Base-by-base conservation (phyloP, 768 basidiomycete species). In the Pleurotus citrinopileatus region DNA sequence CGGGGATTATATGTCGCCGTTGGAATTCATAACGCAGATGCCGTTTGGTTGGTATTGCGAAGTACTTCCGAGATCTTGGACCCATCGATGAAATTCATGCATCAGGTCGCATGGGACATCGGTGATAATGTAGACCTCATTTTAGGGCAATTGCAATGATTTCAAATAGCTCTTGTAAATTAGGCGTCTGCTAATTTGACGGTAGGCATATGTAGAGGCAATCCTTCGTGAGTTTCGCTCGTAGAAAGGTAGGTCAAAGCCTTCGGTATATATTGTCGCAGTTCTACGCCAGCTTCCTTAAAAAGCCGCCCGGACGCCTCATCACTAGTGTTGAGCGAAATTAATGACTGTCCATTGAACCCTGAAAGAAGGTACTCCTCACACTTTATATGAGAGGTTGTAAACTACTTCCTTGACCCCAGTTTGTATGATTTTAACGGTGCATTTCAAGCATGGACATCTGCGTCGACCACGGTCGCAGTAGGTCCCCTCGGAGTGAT, bases 351-450 rank as follows among this genome's bases (percentile, higher is more conserved):
- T 38, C 32, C 34, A 52, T 48, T 2, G 57, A 48, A 20, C 13
- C 7, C 17, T 15, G 17, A 22, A 51, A 28, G 8, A 17, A 53
- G 15, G 22, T 26, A 27, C 22, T 13, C 77, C 89, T 61, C 60
- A 92, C 97, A 98, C 92, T 76, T 93, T 94, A 70, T 99, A 99
- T 48, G 86, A 85, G 52, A 98, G 72, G 66, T 94, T 96, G 67
- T 98, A 99, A 3, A 98, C 91, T 3, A 99, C 96, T 54, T 86
- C 87, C 56, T 81, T 86, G 17, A 98, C 88, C 0, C 95, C 96
- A 19, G 86, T 89, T 65, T 98, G 63, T 15, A 37, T 51, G 32
- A 36, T 20, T 26, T 38, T 40, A 12, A 56, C 47, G 44, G 55
- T 52, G 51, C 25, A 37, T 12, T 23, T 19, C 9, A 37, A 47